Conservation (phyloP, 768 basidiomycete genomes). For the Boletellus ananiceps region DNA sequence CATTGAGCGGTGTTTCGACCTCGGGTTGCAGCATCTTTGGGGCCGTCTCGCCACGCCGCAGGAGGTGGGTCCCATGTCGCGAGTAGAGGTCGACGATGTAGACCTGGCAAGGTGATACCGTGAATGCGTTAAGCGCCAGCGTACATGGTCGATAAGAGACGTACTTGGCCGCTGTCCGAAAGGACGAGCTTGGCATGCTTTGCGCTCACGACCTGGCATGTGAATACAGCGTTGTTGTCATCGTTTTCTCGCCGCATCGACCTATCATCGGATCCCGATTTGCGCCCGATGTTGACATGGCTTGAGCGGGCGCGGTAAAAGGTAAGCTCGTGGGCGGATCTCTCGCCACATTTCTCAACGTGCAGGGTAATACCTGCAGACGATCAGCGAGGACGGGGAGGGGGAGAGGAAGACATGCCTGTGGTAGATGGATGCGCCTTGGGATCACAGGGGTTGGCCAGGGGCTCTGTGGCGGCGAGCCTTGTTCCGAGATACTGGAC, state of each 20-base stretch:
- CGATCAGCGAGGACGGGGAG: conserved; percentile 11
- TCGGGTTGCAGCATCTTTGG: conserved; percentile 51
- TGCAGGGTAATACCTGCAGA: conserved; percentile 54
- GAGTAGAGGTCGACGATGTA: conserved; percentile 68
- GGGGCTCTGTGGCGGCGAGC: conserved; percentile 27
- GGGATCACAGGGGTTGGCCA: conserved; percentile 23
- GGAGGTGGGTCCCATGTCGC: conserved; percentile 73
- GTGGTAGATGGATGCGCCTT: conserved; percentile 29
- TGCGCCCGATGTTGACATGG: conserved; percentile 64
- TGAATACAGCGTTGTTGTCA: conserved; percentile 54
- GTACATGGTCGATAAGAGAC: conserved; percentile 12
- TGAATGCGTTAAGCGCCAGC: conserved; percentile 15
- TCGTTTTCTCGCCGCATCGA: conserved; percentile 38
- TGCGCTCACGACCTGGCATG: conserved; percentile 76
- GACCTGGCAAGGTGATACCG: conserved; percentile 38
- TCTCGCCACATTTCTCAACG: conserved; percentile 48
- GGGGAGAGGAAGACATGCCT: conserved; percentile 35
- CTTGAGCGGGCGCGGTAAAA: conserved; percentile 49
- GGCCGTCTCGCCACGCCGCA: conserved; percentile 45
- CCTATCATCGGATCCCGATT: conserved; percentile 45
- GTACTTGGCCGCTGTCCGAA: conserved; percentile 65
- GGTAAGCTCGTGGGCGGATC: conserved; percentile 41
- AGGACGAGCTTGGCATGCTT: conserved; percentile 75
- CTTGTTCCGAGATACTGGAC: conserved; percentile 55
- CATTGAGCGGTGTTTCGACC: conserved; percentile 49